These are phyloP conservation scores for Vitis labrusca DNA, from an alignment of 164 flowering plant species.

Conservation along the genomic window DNA sequence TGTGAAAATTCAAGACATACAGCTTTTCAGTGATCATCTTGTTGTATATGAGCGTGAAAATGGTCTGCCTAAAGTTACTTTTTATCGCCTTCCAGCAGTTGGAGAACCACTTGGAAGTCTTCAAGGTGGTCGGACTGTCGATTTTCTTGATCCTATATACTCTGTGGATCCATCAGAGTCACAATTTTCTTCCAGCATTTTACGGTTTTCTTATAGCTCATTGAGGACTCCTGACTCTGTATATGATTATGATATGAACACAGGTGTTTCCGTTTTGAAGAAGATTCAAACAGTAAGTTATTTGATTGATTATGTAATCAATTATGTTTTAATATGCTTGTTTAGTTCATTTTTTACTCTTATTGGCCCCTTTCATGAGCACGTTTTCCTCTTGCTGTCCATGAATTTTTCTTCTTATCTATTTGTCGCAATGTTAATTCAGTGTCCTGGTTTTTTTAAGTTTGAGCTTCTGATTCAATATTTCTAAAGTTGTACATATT, in stretches of 20 bases:
- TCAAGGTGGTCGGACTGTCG: conserved; percentile 60
- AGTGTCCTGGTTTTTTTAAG: too few relatives aligned
- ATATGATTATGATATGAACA: conserved; percentile 88
- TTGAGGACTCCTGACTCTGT: conserved; percentile 82
- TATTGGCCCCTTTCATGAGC: too few relatives aligned
- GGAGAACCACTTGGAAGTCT: conserved; percentile 59
- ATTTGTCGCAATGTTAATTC: too few relatives aligned
- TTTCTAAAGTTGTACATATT: too few relatives aligned
- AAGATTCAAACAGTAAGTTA: conserved; percentile 62
- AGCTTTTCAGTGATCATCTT: conserved; percentile 63
- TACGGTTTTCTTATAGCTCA: conserved; percentile 75
- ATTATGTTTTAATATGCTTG: too few relatives aligned
- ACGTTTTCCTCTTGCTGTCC: too few relatives aligned
- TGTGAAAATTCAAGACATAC: conserved; percentile 68
- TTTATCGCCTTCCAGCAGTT: conserved; percentile 62
- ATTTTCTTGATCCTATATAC: conserved; percentile 75
- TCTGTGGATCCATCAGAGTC: conserved; percentile 60
- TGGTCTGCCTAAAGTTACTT: conserved; percentile 64
- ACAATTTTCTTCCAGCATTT: conserved; percentile 59
- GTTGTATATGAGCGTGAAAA: conserved; percentile 75
- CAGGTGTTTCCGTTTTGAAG: conserved; percentile 69
- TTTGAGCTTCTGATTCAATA: too few relatives aligned
- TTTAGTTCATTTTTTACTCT: too few relatives aligned
- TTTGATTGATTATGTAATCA: not conserved
- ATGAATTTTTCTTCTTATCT: too few relatives aligned